Evolutionary conservation across 371 early-diverging fungal genomes (phyloP).

Genomic region (Actinomucor elegans): DNA sequence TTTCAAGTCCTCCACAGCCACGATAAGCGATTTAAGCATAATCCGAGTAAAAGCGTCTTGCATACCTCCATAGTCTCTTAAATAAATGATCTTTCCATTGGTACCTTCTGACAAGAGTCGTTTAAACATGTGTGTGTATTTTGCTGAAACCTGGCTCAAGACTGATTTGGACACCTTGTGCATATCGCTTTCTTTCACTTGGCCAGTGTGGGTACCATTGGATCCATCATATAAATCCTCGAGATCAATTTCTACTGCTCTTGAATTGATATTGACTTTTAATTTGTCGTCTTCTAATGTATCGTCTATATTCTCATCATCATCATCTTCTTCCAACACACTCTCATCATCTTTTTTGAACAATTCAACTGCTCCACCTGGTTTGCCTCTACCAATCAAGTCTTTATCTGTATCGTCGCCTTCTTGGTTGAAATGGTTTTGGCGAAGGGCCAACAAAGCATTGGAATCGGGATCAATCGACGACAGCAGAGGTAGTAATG

Average conservation of each 20-base stretch:
- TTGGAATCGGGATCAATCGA: slow-evolving; percentile 16
- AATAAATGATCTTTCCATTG: slow-evolving; percentile 36
- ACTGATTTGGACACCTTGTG: slow-evolving; percentile 1
- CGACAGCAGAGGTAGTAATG: slow-evolving; percentile 14
- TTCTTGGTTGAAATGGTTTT: not conserved
- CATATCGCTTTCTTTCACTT: not conserved
- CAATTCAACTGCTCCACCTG: not conserved
- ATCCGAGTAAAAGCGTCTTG: slow-evolving; percentile 36
- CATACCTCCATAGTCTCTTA: slow-evolving; percentile 52
- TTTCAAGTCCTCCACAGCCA: slow-evolving; percentile 42
- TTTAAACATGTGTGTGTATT: slow-evolving; percentile 23
- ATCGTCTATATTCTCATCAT: slow-evolving; percentile 2
- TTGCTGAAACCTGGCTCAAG: slow-evolving; percentile 1
- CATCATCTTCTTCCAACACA: slow-evolving; percentile 5
- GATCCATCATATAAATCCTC: slow-evolving; percentile 4
- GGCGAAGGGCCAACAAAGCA: slow-evolving; percentile 14
- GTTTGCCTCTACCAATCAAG: not conserved
- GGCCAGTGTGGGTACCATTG: not conserved
- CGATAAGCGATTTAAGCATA: slow-evolving; percentile 38
- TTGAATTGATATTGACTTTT: slow-evolving; percentile 1
- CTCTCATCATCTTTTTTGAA: slow-evolving; percentile 8
- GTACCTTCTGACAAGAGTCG: not conserved
- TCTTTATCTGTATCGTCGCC: slow-evolving; percentile 2
- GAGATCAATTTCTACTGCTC: slow-evolving; percentile 7
- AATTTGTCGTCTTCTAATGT: slow-evolving; percentile 2